Evolutionary conservation across 2,329 filamentous ascomycete genomes (phyloP).

Genomic region (Aspergillus costaricaensis): DNA sequence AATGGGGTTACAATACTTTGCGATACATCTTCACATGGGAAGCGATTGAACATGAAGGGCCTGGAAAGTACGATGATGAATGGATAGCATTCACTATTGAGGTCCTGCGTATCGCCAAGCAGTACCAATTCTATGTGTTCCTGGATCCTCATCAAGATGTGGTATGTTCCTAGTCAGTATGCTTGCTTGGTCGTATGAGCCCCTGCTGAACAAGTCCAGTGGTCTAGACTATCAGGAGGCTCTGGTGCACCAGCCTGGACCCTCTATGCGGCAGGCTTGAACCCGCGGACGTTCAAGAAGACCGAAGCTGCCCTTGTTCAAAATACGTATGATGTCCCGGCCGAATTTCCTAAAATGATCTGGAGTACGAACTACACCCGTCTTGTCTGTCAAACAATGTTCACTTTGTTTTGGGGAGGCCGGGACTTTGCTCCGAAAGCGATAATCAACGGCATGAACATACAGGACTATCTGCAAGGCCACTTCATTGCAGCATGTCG

Average conservation of each 20-base stretch:
- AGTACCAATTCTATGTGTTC: conserved; percentile 93
- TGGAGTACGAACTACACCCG: conserved; percentile 98
- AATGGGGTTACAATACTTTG: conserved; percentile 94
- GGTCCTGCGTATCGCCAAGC: conserved; percentile 77
- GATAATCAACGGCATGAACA: conserved; percentile 90
- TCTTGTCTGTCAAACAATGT: conserved; percentile 83
- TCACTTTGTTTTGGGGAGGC: conserved; percentile 91
- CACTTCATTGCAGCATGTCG: conserved; percentile 81
- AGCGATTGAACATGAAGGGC: conserved; percentile 90
- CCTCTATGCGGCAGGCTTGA: conserved; percentile 86
- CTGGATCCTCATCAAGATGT: conserved; percentile 99
- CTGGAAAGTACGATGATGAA: conserved; percentile 88
- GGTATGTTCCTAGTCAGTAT: conserved; percentile 52
- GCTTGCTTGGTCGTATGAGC: neutral
- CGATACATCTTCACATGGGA: conserved; percentile 99
- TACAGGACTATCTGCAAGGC: conserved; percentile 88
- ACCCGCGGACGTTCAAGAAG: conserved; percentile 78
- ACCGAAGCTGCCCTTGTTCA: conserved; percentile 94
- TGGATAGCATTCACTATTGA: conserved; percentile 92
- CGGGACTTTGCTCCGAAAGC: conserved; percentile 93
- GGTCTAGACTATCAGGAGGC: conserved; percentile 91
- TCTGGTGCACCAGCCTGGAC: conserved; percentile 98
- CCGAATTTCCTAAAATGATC: conserved; percentile 94
- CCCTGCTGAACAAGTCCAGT: conserved; percentile 54
- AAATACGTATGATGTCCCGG: conserved; percentile 84